These are phyloP conservation scores for Agaricales sp. DNA, from an alignment of 1,284 basidiomycete species.

Conservation along the genomic window DNA sequence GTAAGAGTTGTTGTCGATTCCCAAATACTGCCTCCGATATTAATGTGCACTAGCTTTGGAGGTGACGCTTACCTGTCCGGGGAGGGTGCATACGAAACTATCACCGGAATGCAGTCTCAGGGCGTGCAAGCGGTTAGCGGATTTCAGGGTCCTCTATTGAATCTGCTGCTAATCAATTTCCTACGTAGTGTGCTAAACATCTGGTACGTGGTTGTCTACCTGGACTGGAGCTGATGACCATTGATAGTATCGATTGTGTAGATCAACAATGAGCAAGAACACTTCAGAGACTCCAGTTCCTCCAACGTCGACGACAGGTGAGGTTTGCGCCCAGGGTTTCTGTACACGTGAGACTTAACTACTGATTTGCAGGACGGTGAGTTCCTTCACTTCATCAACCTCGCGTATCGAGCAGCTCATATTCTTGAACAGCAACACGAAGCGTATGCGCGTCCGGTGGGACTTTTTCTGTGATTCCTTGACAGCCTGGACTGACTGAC, in stretches of 20 bases:
- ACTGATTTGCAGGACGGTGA: constrained; percentile 2
- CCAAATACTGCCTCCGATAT: not conserved
- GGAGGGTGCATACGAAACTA: constrained; percentile 47
- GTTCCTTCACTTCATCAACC: not conserved
- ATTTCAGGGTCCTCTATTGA: not conserved
- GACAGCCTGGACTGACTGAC: not conserved
- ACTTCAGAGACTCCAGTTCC: constrained; percentile 38
- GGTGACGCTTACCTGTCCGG: constrained; percentile 56
- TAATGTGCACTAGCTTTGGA: constrained; percentile 28
- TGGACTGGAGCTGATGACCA: not conserved
- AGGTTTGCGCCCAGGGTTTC: constrained; percentile 9
- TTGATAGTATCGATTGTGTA: constrained; percentile 41
- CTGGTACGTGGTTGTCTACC: not conserved
- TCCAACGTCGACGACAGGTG: constrained; percentile 62
- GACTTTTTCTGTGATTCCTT: constrained; percentile 7
- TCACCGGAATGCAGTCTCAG: constrained; percentile 48
- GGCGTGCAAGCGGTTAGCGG: constrained; percentile 35
- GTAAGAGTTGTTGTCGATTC: constrained; percentile 16
- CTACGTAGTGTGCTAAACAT: constrained; percentile 1
- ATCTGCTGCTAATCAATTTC: too few species aligned
- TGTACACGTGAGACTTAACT: not conserved
- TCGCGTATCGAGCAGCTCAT: constrained; percentile 1
- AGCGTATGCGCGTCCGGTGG: constrained; percentile 40
- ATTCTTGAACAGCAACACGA: constrained; percentile 51
- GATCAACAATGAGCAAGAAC: constrained; percentile 54